Base-by-base conservation (phyloP, 306 rosid species). In the Astragalus membranaceus region DNA sequence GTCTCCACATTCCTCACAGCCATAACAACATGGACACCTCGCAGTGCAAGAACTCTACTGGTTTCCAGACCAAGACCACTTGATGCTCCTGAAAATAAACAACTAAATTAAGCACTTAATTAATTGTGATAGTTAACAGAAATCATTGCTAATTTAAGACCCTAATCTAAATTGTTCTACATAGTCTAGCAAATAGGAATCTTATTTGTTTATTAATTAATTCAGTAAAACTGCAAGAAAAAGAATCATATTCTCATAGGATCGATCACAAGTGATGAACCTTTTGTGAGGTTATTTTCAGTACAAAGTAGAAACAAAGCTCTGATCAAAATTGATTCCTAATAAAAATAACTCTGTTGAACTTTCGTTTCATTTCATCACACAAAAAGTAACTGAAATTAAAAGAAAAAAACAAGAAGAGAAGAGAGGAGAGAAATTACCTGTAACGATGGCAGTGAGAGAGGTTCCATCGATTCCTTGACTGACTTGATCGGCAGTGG, bases 21-120 rank as follows among this genome's bases (percentile, higher is more conserved):
- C 97, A 89, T 88, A 64, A 84, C 78, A 56, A 89, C 91, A 85
- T 85, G 89, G 58, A 88, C 96, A 72, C 93, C 84, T 4, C 87
- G 89, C 82, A 82, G 20, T 8, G 93, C 89, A 54, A 91, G 83
- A 82, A 91, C 82, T 16, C 89, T 86, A 26, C 89, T 81, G 8
- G 96, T 88, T 57, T 91, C 93, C 68, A 71, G 50, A 51, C 97
- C 97, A 58, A 91, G 85, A 52, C 97, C 96, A 79, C 93, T 91
- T 7, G 96, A 80, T 69, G 96, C 93, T 39, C 97, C 97, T 92
- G 78, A 78, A 78, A 83, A 36, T 60, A 42, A 16, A 39, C 63
- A 51, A 63, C 29, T 33, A 47, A 39, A 58, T 39, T 11, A 48
- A 23, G 60, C 5, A 78, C 39, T 8, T 4, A 71, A 59, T 8